Evolutionary conservation across 2,329 filamentous ascomycete species (phyloP).

Genomic region (Clathrospora elynae): DNA sequence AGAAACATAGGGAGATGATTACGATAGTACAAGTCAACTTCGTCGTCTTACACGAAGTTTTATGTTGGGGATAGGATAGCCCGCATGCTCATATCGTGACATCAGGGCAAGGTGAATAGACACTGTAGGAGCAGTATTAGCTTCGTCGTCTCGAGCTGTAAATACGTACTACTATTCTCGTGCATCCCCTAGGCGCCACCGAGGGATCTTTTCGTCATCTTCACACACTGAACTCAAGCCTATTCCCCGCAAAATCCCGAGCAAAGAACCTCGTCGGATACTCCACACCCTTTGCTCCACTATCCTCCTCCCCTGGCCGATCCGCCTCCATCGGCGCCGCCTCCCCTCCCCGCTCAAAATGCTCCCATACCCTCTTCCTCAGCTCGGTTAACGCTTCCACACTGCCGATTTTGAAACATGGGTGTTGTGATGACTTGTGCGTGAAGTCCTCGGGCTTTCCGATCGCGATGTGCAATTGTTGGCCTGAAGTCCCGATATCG

Average conservation of each 20-base stretch:
- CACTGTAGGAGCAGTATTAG: no score
- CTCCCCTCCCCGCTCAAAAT: conserved; percentile 55
- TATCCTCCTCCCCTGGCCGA: conserved; percentile 56
- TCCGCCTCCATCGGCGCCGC: conserved; percentile 62
- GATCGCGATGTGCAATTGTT: conserved; percentile 63
- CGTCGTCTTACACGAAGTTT: no score
- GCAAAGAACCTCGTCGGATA: conserved; percentile 68
- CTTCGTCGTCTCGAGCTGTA: no score
- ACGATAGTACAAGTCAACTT: no score
- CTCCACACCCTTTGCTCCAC: conserved; percentile 58
- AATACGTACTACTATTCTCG: no score
- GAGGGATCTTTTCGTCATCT: no score
- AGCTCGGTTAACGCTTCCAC: conserved; percentile 56
- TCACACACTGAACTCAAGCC: conserved; percentile 49
- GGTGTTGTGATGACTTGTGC: conserved; percentile 55
- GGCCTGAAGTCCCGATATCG: conserved; percentile 60
- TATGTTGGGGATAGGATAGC: no score
- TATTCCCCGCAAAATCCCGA: conserved; percentile 51
- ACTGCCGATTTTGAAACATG: conserved; percentile 62
- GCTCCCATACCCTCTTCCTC: conserved; percentile 58
- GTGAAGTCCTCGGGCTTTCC: conserved; percentile 44
- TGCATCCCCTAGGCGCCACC: no score
- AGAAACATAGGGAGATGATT: no score
- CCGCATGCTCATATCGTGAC: no score
- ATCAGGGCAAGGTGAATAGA: no score